Evolutionary conservation across 345 rosid genomes (phyloP), one percentile per base, ranked within the genome.

Genomic region (Eucalyptus marginata): DNA sequence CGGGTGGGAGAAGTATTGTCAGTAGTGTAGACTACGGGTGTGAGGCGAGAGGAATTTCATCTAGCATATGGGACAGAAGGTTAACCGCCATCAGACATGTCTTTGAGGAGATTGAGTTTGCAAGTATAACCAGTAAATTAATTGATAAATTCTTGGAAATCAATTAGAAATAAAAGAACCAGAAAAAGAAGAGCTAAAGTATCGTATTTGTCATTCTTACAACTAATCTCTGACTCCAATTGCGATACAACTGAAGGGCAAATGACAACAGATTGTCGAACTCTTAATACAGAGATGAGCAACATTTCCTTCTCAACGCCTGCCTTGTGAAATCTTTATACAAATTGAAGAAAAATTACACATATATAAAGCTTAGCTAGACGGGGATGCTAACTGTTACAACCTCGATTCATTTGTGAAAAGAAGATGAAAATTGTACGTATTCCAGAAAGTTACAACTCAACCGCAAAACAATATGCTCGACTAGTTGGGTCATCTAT

Each of bases 401-500:
- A 18, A 36, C 46, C 44, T 36, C 12, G 27, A 10, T 64, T 64
- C 76, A n/a, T 14, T 64, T 64, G 20, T 71, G 81, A 71, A 71
- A 33, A 71, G 27, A 71, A 71, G 81, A 71, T 3, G 81, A 36
- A 33, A 18, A 71, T 36, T 71, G 27, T 71, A 36, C 46, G 46
- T 36, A 18, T 71, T 36, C 81, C 81, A 71, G 81, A 71, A 18
- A 36, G 46, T 71, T 36, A 36, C 46, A 18, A 36, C 46, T 36
- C 46, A 6, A 71, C 25, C 13, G 46, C 46, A 71, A 71, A 71
- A 36, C 81, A 36, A 71, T 10, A 17, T 5, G 46, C 81, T 36
- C 10, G 81, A 71, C 46, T n/a, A 31, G 62, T 56, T 86, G 44
- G 87, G 56, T 92, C 92, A 96, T 86, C 94, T 88, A 83, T 94